Evolutionary conservation across 345 rosid species (phyloP).

Genomic region (Bruguiera sexangula): DNA sequence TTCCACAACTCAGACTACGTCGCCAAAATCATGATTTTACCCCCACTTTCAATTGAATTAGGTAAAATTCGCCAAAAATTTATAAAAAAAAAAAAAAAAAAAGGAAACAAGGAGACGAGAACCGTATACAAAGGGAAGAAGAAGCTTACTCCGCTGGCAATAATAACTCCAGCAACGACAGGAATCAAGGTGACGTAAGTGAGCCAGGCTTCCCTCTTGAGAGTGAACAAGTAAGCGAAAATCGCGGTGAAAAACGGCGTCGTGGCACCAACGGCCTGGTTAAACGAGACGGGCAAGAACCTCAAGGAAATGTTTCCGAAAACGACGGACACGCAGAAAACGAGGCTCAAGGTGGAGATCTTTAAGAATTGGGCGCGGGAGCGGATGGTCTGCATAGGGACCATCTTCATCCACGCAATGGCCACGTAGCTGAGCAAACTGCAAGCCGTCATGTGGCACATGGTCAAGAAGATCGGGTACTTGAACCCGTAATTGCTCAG

Average conservation of each 20-base stretch:
- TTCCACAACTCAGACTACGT: neutral
- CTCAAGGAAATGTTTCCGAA: constrained; percentile 84
- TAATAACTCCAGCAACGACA: constrained; percentile 89
- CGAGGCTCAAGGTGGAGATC: constrained; percentile 81
- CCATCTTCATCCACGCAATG: constrained; percentile 97
- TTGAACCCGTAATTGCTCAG: constrained; percentile 94
- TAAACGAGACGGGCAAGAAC: constrained; percentile 83
- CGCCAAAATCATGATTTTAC: neutral
- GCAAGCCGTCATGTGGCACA: constrained; percentile 99
- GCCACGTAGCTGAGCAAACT: constrained; percentile 85
- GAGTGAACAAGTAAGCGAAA: constrained; percentile 83
- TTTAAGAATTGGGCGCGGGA: constrained; percentile 82
- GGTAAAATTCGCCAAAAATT: neutral
- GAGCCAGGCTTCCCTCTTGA: constrained; percentile 93
- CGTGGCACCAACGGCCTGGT: constrained; percentile 95
- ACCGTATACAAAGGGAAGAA: neutral
- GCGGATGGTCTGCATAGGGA: constrained; percentile 96
- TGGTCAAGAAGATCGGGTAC: constrained; percentile 96
- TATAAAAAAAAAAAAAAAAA: neutral
- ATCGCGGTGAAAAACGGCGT: constrained; percentile 98
- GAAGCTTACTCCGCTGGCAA: constrained; percentile 90
- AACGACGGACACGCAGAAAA: constrained; percentile 94
- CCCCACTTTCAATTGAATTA: neutral
- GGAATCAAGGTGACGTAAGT: constrained; percentile 87
- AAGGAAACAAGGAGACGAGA: neutral